A percentile compares a stretch with the other conserved stretches of the same genome.
phyloP scores from a whole-genome alignment of 345 rosid species.

The Isatis tinctoria region DNA sequence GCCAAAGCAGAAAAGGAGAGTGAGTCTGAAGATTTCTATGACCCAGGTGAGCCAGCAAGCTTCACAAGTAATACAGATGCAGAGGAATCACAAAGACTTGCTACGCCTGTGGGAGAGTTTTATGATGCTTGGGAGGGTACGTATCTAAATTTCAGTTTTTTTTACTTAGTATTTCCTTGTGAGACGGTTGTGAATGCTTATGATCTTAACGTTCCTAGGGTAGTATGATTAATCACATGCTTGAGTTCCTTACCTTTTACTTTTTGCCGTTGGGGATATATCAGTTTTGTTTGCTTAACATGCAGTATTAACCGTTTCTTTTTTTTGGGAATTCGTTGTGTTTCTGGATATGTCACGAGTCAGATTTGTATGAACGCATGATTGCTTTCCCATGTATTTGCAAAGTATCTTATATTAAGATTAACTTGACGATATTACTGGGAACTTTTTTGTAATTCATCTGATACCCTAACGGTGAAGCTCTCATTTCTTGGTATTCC shows the following conservation, averaged over 20 bases:
- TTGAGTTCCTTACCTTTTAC: neutral
- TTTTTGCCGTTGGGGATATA: neutral
- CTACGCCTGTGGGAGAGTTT: slow-evolving; percentile 59
- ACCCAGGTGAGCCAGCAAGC: slow-evolving; percentile 63
- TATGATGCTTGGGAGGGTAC: slow-evolving; percentile 89
- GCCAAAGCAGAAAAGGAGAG: slow-evolving; percentile 38
- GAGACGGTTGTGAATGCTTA: neutral
- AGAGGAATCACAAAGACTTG: slow-evolving; percentile 39
- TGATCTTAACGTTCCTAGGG: neutral
- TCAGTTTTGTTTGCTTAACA: neutral
- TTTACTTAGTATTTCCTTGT: neutral
- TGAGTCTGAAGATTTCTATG: slow-evolving; percentile 60
- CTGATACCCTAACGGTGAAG: neutral
- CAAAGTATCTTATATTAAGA: neutral
- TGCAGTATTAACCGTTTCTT: neutral
- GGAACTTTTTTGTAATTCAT: slow-evolving; percentile 5
- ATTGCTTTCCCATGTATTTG: neutral
- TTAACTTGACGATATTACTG: neutral
- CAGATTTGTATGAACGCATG: neutral
- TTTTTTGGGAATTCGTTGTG: neutral
- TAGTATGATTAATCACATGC: neutral
- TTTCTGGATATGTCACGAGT: neutral
- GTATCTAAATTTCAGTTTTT: neutral
- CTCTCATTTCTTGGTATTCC: neutral
- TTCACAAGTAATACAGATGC: slow-evolving; percentile 50